Conservation (phyloP, 2,329 filamentous ascomycete genomes). For the Aspergillus aculeatus region DNA sequence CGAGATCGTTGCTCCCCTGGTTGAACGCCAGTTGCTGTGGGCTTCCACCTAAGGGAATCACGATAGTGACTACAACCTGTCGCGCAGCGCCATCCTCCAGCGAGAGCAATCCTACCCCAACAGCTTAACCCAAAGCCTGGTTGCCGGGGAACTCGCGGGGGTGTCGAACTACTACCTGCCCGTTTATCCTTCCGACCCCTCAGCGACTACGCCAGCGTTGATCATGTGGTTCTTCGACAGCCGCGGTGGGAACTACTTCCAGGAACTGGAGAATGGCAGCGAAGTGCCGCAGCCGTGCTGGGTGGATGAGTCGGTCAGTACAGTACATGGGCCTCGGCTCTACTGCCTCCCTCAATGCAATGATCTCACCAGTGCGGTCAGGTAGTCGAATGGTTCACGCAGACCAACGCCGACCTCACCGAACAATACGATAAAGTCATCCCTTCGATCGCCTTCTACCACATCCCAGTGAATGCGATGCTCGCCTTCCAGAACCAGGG, state of each 20-base stretch:
- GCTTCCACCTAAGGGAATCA: slow-evolving; percentile 72
- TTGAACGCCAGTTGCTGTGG: slow-evolving; percentile 58
- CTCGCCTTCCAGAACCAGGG: slow-evolving; percentile 44
- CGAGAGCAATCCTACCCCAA: slow-evolving; percentile 40
- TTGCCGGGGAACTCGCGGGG: slow-evolving; percentile 40
- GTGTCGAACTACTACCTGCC: slow-evolving; percentile 57
- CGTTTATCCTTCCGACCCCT: slow-evolving; percentile 43
- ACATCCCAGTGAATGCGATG: slow-evolving; percentile 52
- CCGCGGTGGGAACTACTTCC: slow-evolving; percentile 57
- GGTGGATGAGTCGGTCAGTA: slow-evolving; percentile 42
- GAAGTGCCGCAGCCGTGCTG: slow-evolving; percentile 38
- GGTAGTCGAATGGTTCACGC: slow-evolving; percentile 47
- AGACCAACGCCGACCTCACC: slow-evolving; percentile 31
- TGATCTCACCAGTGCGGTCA: not conserved
- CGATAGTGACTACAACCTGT: slow-evolving; percentile 61
- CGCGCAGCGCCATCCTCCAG: slow-evolving; percentile 44
- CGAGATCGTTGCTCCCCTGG: slow-evolving; percentile 58
- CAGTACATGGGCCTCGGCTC: too few species aligned
- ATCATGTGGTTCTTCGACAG: slow-evolving; percentile 74
- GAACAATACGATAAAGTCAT: slow-evolving; percentile 36
- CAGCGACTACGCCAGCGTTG: slow-evolving; percentile 30
- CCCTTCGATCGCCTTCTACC: slow-evolving; percentile 56
- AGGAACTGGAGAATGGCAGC: slow-evolving; percentile 33
- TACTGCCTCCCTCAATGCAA: not conserved
- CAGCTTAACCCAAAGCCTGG: slow-evolving; percentile 46